These are phyloP conservation scores for Allantophomopsis cytisporea DNA, from an alignment of 2,329 filamentous ascomycete species.

Conservation along the genomic window DNA sequence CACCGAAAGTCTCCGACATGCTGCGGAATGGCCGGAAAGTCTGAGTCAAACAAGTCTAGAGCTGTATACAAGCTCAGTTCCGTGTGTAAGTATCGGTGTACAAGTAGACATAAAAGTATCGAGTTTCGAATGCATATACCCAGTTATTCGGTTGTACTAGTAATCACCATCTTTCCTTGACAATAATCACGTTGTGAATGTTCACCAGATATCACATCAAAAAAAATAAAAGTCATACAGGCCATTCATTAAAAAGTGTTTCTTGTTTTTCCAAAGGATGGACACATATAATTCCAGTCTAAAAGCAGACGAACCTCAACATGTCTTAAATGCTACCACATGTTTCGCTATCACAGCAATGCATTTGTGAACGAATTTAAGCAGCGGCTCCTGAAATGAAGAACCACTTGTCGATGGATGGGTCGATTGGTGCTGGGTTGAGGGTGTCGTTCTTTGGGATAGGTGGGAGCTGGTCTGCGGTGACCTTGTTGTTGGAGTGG, in stretches of 20 bases:
- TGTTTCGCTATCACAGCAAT: neutral
- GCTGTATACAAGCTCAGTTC: no score
- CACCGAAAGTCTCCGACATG: conserved; percentile 79
- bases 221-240: neutral
- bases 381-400: conserved; percentile 51
- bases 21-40: conserved; percentile 48
- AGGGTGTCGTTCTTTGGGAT: conserved; percentile 74
- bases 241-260: neutral
- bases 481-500: conserved; percentile 60
- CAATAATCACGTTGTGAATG: no score
- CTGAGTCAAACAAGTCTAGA: conserved; percentile 10
- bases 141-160: no score
- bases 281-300: neutral
- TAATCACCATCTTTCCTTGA: no score
- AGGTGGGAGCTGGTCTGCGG: conserved; percentile 55
- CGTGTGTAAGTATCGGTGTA: no score
- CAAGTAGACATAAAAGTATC: no score
- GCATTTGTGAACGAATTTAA: neutral
- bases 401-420: conserved; percentile 99
- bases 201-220: no score
- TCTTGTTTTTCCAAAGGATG: neutral
- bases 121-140: no score
- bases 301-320: neutral
- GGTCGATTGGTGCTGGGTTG: conserved; percentile 76
- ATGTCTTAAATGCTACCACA: neutral